Evolutionary conservation across 2,329 filamentous ascomycete species (phyloP).

Genomic region (Ophiostoma montium): DNA sequence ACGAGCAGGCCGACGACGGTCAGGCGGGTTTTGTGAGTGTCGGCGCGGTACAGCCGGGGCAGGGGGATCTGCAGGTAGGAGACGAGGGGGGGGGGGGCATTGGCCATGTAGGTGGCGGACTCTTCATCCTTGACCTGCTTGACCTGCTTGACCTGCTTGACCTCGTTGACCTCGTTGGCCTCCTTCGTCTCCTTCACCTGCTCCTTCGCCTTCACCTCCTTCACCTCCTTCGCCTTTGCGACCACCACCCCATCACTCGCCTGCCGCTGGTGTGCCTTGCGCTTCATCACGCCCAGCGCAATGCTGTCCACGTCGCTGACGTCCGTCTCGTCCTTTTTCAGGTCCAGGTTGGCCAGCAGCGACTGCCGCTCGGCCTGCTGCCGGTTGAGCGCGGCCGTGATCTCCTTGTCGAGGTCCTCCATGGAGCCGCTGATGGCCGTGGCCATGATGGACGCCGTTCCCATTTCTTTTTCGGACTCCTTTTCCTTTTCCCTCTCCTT

Average conservation of each 20-base stretch:
- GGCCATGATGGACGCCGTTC: not conserved
- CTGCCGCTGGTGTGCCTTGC: constrained; percentile 3
- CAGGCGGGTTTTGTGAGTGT: constrained; percentile 24
- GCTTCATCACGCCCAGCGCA: not conserved
- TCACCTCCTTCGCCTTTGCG: not conserved
- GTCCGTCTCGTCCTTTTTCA: not conserved
- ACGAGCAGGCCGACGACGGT: constrained; percentile 33
- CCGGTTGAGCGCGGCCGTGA: not conserved
- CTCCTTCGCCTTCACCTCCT: not conserved
- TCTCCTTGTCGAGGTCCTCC: constrained; percentile 1
- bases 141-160: not conserved
- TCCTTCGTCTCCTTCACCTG: not conserved
- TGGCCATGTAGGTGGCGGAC: no score
- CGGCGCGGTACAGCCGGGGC: constrained; percentile 29
- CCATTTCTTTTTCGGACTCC: not conserved
- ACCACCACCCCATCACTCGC: no score
- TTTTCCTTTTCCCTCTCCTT: not conserved
- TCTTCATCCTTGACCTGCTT: not conserved
- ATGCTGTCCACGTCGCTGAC: not conserved
- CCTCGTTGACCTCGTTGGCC: not conserved
- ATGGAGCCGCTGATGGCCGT: not conserved
- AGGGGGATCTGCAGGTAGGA: constrained; percentile 29
- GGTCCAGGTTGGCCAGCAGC: not conserved
- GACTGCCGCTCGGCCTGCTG: not conserved
- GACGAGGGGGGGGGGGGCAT: constrained; percentile 12